Conservation (phyloP, 23 red algal species). For the Agarophyton chilense region DNA sequence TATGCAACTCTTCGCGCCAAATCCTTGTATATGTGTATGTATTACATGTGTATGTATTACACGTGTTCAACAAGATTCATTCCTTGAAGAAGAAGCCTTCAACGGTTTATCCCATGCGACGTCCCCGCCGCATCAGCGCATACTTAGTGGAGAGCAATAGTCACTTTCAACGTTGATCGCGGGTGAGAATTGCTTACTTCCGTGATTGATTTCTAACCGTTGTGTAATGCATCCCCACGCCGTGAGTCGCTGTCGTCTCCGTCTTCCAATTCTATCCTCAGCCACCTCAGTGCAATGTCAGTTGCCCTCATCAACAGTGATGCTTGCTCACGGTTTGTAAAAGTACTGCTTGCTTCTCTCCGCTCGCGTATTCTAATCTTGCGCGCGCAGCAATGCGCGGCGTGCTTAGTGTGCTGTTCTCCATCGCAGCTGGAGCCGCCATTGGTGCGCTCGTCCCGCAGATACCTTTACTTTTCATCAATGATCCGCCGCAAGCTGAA, state of each 20-base stretch:
- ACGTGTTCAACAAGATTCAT: too few relatives aligned
- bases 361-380: background rate
- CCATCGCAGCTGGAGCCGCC: background rate
- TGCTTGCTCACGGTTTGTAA: too few relatives aligned
- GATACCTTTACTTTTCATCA: background rate
- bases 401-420: background rate
- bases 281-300: background rate
- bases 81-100: too few relatives aligned
- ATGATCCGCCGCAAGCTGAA: background rate
- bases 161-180: too few relatives aligned
- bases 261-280: background rate
- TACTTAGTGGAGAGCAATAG: too few relatives aligned
- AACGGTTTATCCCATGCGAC: too few relatives aligned
- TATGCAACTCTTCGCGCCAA: background rate
- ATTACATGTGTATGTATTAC: too few relatives aligned
- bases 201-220: too few relatives aligned
- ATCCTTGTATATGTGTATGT: background rate
- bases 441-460: background rate
- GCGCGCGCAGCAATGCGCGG: background rate
- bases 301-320: too few relatives aligned
- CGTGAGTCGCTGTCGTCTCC: background rate
- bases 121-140: too few relatives aligned
- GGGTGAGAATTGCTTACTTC: too few relatives aligned
- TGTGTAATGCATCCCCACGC: background rate
- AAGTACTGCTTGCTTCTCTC: background rate